Evolutionary conservation across 169 alveolate species (phyloP).

Genomic region (Cryptosporidium baileyi): DNA sequence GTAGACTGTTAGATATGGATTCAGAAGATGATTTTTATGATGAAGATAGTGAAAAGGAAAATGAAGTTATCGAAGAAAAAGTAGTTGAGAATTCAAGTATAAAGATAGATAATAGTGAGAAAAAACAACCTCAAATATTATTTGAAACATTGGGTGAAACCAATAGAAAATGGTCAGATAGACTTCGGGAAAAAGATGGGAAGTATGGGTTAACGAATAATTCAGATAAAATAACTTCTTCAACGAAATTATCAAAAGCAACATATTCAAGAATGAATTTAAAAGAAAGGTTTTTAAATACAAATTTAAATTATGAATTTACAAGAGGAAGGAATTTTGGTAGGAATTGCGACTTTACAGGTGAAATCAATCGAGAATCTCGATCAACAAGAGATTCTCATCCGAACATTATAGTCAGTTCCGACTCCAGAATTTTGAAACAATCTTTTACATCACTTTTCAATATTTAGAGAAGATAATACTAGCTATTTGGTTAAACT

Average conservation of each 20-base stretch:
- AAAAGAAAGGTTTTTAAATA: conserved; percentile 1
- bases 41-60: neutral
- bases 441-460: conserved; percentile 45
- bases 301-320: neutral
- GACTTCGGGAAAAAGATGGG: neutral
- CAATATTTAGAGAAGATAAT: neutral
- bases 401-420: conserved; percentile 13
- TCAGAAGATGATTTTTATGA: neutral
- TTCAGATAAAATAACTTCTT: neutral
- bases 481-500: too few species aligned
- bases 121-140: neutral
- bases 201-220: neutral
- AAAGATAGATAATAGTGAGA: too few species aligned
- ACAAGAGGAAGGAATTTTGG: neutral
- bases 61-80: neutral
- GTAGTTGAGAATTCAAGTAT: neutral
- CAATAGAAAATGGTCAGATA: conserved; percentile 22
- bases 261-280: conserved; percentile 5
- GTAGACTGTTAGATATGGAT: conserved; percentile 15
- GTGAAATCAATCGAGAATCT: neutral
- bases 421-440: neutral
- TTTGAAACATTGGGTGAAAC: conserved; percentile 31
- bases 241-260: conserved; percentile 4
- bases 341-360: neutral
- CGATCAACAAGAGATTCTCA: neutral